Evolutionary conservation across 805 yeast genomes (phyloP), one percentile per base, ranked within the genome.

Genomic region (Yamadazyma akitaensis): DNA sequence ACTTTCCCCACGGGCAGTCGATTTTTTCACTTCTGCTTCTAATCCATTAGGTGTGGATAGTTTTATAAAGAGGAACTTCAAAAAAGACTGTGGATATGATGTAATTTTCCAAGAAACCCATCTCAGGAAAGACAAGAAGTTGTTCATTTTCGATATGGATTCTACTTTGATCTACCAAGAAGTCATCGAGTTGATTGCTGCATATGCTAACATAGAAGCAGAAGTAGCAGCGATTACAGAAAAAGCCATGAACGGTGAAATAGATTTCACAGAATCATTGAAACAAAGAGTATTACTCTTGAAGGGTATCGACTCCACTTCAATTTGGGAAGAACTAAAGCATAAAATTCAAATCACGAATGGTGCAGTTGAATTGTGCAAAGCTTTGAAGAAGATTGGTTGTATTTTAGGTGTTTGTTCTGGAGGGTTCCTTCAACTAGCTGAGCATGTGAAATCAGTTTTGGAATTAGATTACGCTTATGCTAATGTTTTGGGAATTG

Each of bases 71-170:
- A 16, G 26, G 1, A 31, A 16, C 12, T 38, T 52, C 40, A 43
- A 43, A 26, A 52, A 50, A 37, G 46, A 42, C 6, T 1, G n/a
- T 11, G 57, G 51, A 17, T 65, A 53, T 47, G 76, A 70, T 54
- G 51, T 70, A 9, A 55, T 69, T 6, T 57, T 70, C 47, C 76
- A 72, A 50, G 42, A 48, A 2, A 12, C 25, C 6, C 43, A 36
- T 0, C 44, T 36, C 5, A 58, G 77, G 44, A 51, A 56, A 44
- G 26, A 57, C 43, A 77, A 75, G 59, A 77, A 80, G 57, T 71
- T 94, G 42, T 83, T 88, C 51, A 88, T 95, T 10, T 94, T 94
- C 61, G 99, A 94, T 59, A 94, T 94, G 99, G 99, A 94, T 70
- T 90, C 97, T 0, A 94, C 99, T 0, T 71, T 94, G 60, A 94